A percentile compares a stretch with the other conserved stretches of the same genome.
Evolutionary conservation across 768 basidiomycete species (phyloP).

Genomic region (Panus rudis): DNA sequence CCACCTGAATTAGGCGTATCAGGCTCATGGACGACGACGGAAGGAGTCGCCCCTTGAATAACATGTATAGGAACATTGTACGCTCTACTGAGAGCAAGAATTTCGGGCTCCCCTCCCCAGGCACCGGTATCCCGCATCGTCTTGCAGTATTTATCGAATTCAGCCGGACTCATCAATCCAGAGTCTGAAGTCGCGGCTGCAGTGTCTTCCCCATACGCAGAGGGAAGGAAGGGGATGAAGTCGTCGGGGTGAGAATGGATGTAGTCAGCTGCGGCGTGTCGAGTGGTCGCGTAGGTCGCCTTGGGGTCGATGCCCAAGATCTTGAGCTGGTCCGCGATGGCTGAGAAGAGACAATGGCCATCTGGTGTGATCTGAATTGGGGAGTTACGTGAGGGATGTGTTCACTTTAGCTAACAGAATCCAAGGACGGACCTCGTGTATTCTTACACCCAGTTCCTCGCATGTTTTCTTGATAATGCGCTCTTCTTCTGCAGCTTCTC

Average conservation of each 20-base stretch:
- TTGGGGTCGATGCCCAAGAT: constrained; percentile 61
- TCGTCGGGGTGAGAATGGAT: constrained; percentile 79
- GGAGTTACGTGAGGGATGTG: background rate
- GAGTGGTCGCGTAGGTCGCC: constrained; percentile 48
- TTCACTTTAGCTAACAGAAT: background rate
- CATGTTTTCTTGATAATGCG: constrained; percentile 56
- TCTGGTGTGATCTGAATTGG: constrained; percentile 78
- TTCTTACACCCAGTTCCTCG: constrained; percentile 54
- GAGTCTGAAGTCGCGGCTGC: constrained; percentile 49
- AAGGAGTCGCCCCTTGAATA: constrained; percentile 74
- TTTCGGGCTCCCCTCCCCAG: constrained; percentile 99
- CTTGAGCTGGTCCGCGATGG: constrained; percentile 85
- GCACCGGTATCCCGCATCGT: constrained; percentile 75
- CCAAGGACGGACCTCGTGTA: constrained; percentile 48
- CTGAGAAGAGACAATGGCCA: constrained; percentile 93
- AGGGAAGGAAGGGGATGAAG: constrained; percentile 89
- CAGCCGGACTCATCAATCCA: constrained; percentile 62
- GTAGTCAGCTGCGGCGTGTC: constrained; percentile 70
- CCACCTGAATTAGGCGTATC: constrained; percentile 25
- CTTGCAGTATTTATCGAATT: constrained; percentile 71
- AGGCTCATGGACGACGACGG: constrained; percentile 79
- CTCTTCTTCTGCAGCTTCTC: constrained; percentile 64
- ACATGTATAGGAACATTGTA: constrained; percentile 87
- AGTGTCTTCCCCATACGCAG: constrained; percentile 62
- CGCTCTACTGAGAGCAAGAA: constrained; percentile 76